These are phyloP conservation scores for Aspergillus sp. DNA, from an alignment of 2,329 filamentous ascomycete species.

Conservation along the genomic window DNA sequence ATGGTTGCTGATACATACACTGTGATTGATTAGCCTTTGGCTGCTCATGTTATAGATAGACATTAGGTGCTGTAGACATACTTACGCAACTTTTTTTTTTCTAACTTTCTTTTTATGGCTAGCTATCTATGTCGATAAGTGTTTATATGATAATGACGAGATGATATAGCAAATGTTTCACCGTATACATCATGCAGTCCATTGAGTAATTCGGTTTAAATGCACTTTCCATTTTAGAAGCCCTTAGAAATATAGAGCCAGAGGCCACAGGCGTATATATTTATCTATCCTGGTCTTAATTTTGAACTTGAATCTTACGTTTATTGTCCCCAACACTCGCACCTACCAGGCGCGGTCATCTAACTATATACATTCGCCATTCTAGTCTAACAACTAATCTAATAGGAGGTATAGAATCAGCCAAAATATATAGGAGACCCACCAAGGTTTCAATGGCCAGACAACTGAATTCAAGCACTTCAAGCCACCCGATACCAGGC, in stretches of 20 bases:
- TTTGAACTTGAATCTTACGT: not conserved
- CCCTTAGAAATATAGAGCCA: too few relatives aligned
- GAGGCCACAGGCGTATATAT: too few relatives aligned
- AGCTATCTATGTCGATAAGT: too few relatives aligned
- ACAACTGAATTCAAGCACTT: not conserved
- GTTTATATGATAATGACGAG: not conserved
- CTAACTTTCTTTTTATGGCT: not conserved
- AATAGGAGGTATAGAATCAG: not conserved
- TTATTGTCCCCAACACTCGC: not conserved
- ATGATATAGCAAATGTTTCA: not conserved
- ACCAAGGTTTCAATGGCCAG: not conserved
- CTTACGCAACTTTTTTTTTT: not conserved
- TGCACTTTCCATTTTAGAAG: too few relatives aligned
- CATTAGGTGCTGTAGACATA: not conserved
- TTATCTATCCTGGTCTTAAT: not conserved
- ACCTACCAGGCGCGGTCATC: not conserved
- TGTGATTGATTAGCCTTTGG: not conserved
- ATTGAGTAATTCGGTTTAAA: too few relatives aligned
- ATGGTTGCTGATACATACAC: too few relatives aligned
- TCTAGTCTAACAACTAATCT: not conserved
- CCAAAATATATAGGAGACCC: not conserved
- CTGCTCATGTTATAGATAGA: not conserved
- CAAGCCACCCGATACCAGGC: not conserved
- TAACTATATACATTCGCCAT: not conserved
- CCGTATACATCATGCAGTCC: not conserved